Conservation (phyloP, 1,284 basidiomycete species). For the Sporisorium scitamineum region DNA sequence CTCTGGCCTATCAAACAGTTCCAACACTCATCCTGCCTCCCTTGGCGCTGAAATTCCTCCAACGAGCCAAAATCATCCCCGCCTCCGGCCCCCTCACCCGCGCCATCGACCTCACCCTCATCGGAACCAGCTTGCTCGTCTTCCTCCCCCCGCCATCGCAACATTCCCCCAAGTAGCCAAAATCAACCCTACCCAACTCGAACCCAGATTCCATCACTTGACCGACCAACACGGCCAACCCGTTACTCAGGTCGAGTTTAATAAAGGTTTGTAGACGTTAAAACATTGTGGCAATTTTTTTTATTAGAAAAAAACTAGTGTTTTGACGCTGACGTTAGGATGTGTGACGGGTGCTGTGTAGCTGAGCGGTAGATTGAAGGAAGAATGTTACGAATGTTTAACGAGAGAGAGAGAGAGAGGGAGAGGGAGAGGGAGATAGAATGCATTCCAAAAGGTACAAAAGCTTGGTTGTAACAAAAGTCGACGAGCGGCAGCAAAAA, state of each 20-base stretch:
- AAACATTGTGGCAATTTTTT: too few species aligned
- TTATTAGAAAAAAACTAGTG: too few species aligned
- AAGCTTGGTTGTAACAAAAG: too few species aligned
- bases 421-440: too few species aligned
- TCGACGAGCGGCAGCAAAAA: background rate
- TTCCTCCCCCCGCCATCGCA: constrained; percentile 74
- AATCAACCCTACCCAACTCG: constrained; percentile 70
- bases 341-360: too few species aligned
- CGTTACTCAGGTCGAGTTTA: constrained; percentile 71
- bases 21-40: constrained; percentile 74
- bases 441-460: too few species aligned
- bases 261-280: constrained; percentile 71
- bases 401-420: too few species aligned
- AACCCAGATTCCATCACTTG: constrained; percentile 69
- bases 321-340: too few species aligned
- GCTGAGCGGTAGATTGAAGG: too few species aligned
- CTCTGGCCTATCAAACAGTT: constrained; percentile 10
- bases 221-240: constrained; percentile 63
- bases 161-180: constrained; percentile 72
- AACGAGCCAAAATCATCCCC: constrained; percentile 48
- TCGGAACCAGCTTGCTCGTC: constrained; percentile 72
- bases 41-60: constrained; percentile 71
- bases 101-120: constrained; percentile 57
- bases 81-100: constrained; percentile 36
- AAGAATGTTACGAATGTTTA: too few species aligned